Evolutionary conservation across 768 basidiomycete species (phyloP), one percentile per base, ranked within the genome.

Genomic region (Collybiopsis confluens): DNA sequence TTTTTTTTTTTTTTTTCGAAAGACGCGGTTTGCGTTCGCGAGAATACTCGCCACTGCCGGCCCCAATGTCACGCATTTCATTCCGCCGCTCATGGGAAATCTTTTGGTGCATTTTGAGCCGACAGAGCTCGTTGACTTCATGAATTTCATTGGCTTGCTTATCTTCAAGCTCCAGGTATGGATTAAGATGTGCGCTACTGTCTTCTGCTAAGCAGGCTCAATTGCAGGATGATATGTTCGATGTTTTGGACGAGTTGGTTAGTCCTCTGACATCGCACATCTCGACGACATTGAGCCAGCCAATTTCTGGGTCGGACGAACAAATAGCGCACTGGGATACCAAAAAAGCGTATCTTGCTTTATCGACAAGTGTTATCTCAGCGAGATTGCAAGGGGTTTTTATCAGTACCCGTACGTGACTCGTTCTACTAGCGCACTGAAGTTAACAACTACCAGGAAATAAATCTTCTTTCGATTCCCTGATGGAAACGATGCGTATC

Each of bases 11-110:
- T n/a, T n/a, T 50, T 48, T 3, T 13, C 13, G 35, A 54, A 54
- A 98, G 96, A 88, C 92, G 27, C 86, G 97, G 11, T 90, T 90
- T 60, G 90, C 96, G 1, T 98, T 98, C 68, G 87, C 94, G 28
- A 86, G 95, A 38, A 89, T 98, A 56, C 78, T 98, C 57, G 91
- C 88, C 15, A 90, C 91, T 1, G 87, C 93, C 20, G 95, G 95
- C 11, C 84, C 88, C 6, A 85, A 82, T 35, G 86, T 96, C 48
- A 90, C 93, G 0, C 85, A 88, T 59, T 85, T 86, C 58, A 93
- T 98, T 40, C 92, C 95, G 2, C 76, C 86, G 21, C 77, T 99
- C 43, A 98, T 98, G 84, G 77, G 81, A 42, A 88, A 90, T 65
- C 81, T 98, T n/a, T 81, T 98, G 47, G 80, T 85, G 2, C 90